Evolutionary conservation across 108 stramenopile genomes (phyloP).

Genomic region (Pseudonitzschia multiseries): DNA sequence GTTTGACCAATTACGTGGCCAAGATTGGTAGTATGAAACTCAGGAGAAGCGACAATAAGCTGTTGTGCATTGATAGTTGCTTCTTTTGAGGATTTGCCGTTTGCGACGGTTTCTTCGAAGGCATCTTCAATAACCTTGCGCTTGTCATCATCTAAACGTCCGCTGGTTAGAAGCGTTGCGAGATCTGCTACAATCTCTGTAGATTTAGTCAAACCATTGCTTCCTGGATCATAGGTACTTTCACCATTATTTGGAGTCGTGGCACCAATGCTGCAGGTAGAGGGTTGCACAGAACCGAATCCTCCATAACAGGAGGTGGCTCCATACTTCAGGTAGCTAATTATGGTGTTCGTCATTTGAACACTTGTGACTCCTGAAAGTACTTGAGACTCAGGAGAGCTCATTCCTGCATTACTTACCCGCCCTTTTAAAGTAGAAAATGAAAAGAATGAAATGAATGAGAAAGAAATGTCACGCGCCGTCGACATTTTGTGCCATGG

Average conservation of each 20-base stretch:
- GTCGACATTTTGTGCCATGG: not conserved
- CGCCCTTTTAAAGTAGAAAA: conserved; percentile 21
- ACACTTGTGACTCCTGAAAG: conserved; percentile 40
- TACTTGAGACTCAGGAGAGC: conserved; percentile 56
- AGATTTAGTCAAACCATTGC: not conserved
- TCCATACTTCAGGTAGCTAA: conserved; percentile 57
- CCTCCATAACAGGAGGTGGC: conserved; percentile 10
- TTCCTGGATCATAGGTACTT: conserved; percentile 10
- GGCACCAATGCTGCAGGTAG: not conserved
- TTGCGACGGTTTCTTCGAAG: not conserved
- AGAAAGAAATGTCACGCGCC: not conserved
- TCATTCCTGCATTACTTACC: conserved; percentile 32
- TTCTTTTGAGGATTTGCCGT: not conserved
- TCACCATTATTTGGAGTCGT: not conserved
- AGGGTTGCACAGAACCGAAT: not conserved
- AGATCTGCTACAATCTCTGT: conserved; percentile 49
- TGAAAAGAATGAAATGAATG: not conserved
- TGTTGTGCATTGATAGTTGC: conserved; percentile 24
- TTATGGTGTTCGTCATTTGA: conserved; percentile 43
- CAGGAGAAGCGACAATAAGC: conserved; percentile 44
- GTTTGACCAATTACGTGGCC: not conserved
- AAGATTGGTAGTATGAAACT: conserved; percentile 52
- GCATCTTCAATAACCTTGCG: conserved; percentile 7
- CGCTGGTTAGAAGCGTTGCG: conserved; percentile 25
- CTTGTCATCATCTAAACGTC: conserved; percentile 12